phyloP scores from a whole-genome alignment of 192 early-diverging fungal genomes.

The Allomyces javanicus region DNA sequence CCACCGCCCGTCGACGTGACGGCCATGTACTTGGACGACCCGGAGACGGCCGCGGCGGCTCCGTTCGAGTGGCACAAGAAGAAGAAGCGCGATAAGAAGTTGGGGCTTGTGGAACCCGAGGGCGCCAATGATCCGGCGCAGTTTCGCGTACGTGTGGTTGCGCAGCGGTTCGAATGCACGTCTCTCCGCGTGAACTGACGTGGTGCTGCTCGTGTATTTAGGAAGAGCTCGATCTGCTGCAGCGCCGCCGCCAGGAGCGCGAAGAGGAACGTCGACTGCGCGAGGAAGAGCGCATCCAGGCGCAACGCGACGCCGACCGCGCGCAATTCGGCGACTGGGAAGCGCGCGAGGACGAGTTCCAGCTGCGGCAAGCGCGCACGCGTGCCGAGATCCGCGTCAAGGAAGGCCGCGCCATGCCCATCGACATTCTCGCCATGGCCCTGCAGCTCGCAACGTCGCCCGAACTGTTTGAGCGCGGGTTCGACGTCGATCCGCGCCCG shows the following conservation, averaged over 20 bases:
- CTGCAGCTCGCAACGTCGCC: conserved; percentile 30
- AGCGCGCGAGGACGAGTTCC: conserved; percentile 78
- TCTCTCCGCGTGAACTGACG: not conserved
- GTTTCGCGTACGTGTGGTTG: conserved; percentile 31
- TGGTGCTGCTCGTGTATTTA: conserved; percentile 1
- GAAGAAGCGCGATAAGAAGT: conserved; percentile 52
- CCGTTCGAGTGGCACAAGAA: conserved; percentile 96
- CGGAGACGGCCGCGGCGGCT: not conserved
- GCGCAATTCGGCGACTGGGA: conserved; percentile 92
- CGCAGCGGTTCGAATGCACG: conserved; percentile 17
- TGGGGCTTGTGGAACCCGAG: conserved; percentile 29
- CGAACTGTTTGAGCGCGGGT: not conserved
- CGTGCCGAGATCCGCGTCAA: conserved; percentile 84
- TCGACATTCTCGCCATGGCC: conserved; percentile 85
- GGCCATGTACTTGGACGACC: too few species aligned
- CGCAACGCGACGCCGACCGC: conserved; percentile 67
- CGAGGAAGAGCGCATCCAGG: conserved; percentile 54
- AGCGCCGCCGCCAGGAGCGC: conserved; percentile 54
- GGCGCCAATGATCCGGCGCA: conserved; percentile 32
- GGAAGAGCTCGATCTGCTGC: conserved; percentile 61
- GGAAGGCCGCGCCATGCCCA: conserved; percentile 66
- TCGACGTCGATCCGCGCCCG: not conserved
- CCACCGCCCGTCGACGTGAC: too few species aligned
- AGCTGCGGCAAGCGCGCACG: conserved; percentile 71
- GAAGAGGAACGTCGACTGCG: conserved; percentile 60